phyloP scores from a whole-genome alignment of 106 monocot species.

The Chionographis japonica region DNA sequence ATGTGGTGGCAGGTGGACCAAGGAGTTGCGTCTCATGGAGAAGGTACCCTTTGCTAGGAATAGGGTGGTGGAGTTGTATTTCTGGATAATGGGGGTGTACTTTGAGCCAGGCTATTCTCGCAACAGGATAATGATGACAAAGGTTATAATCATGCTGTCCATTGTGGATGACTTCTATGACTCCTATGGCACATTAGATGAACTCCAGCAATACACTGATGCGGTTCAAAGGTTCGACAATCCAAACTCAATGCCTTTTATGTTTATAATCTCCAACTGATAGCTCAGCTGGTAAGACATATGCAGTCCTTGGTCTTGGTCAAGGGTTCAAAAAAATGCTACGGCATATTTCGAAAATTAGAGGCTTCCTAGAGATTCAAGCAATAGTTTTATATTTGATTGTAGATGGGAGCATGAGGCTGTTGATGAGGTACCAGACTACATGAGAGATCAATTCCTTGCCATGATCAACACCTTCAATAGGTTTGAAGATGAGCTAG shows the following conservation, averaged over 20 bases:
- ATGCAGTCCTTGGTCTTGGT: too few relatives aligned
- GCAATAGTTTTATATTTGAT: not conserved
- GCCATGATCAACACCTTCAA: not conserved
- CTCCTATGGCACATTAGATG: conserved; percentile 19
- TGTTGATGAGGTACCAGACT: not conserved
- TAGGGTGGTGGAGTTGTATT: too few relatives aligned
- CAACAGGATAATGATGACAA: not conserved
- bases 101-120: too few relatives aligned
- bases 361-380: not conserved
- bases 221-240: conserved; percentile 11
- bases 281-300: not conserved
- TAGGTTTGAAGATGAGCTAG: conserved; percentile 14
- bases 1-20: too few relatives aligned
- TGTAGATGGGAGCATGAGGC: conserved; percentile 25
- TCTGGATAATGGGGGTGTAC: too few relatives aligned
- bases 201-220: conserved; percentile 6
- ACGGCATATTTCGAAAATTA: not conserved
- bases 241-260: not conserved
- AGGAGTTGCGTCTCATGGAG: too few relatives aligned
- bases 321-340: not conserved
- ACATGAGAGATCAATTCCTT: conserved; percentile 4
- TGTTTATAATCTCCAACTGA: not conserved
- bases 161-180: conserved; percentile 15
- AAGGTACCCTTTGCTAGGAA: too few relatives aligned
- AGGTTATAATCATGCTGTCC: not conserved